These are phyloP conservation scores for Thuja plicata DNA, from an alignment of 83 land plant species.

Conservation along the genomic window DNA sequence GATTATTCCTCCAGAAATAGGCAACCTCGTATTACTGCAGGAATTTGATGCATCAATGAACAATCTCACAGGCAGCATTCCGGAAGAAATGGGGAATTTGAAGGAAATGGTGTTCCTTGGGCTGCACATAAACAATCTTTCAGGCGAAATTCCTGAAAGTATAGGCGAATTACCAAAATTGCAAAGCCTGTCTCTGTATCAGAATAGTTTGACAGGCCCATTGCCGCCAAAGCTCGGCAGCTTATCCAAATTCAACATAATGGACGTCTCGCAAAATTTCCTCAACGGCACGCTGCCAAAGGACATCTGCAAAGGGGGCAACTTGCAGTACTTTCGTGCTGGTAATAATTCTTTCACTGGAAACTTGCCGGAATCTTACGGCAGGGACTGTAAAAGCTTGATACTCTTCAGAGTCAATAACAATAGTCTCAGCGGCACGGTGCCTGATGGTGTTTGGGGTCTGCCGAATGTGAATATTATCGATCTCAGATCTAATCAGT, in stretches of 20 bases:
- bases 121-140: not conserved
- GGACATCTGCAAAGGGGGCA: conserved; percentile 15
- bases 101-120: not conserved
- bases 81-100: conserved; percentile 3
- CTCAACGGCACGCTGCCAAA: conserved; percentile 20
- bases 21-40: not conserved
- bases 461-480: conserved; percentile 51
- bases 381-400: not conserved
- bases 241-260: not conserved
- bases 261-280: conserved; percentile 9
- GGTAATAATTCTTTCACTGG: not conserved
- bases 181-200: conserved; percentile 13
- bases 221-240: conserved; percentile 17
- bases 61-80: conserved; percentile 3
- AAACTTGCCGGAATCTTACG: not conserved
- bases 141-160: not conserved
- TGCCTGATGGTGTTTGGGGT: conserved; percentile 41
- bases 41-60: not conserved
- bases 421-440: conserved; percentile 41
- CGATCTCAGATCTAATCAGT: conserved; percentile 54
- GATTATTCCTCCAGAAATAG: conserved; percentile 19
- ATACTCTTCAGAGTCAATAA: conserved; percentile 44
- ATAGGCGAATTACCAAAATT: not conserved
- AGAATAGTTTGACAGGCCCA: conserved; percentile 18
- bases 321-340: conserved; percentile 4